Evolutionary conservation across 2,329 filamentous ascomycete species (phyloP), one percentile per base, ranked within the genome.

Genomic region (Beauveria rudraprayagi): DNA sequence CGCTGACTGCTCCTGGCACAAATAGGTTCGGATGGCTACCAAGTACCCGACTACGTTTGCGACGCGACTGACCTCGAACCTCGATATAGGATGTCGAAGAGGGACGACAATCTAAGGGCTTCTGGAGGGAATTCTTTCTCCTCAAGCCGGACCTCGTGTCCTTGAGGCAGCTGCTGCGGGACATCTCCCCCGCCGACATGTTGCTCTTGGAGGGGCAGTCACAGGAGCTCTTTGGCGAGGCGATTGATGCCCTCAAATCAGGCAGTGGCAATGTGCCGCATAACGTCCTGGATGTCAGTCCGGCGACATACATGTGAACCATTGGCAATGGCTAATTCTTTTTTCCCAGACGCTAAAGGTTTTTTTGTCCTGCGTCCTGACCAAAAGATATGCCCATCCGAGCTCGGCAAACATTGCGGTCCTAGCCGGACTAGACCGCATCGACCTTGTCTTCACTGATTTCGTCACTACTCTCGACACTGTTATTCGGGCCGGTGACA

Each of bases 121-220:
- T 97, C 77, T 99, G 94, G 94, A 83, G 85, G 66, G 94, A 97
- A 75, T 92, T 99, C 76, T 99, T 99, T 73, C 82, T 99, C 43
- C 80, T 97, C 62, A 87, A 86, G 65, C 92, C 93, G 24, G 91
- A 97, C 71, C 82, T 84, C 60, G 73, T 79, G 5, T 83, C 85
- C 54, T 77, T 99, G 65, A 83, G 85, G 71, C 78, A 77, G 55
- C 82, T 92, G 53, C 78, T 99, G 63, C 83, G 86, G 65, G 78
- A 82, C n/a, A 78, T 94, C 46, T 82, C 83, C 56, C 84, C 91
- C 6, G 86, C 90, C 66, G 87, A 92, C 67, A 80, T 96, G 64
- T 79, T 97, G 47, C 84, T 87, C 62, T 77, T 90, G 53, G 91
- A 96, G 74, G 82, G 85, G 71, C 87, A 90, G 75, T 90, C 89